Evolutionary conservation across 2,329 filamentous ascomycete genomes (phyloP).

Genomic region (Dactylonectria macrodidyma): DNA sequence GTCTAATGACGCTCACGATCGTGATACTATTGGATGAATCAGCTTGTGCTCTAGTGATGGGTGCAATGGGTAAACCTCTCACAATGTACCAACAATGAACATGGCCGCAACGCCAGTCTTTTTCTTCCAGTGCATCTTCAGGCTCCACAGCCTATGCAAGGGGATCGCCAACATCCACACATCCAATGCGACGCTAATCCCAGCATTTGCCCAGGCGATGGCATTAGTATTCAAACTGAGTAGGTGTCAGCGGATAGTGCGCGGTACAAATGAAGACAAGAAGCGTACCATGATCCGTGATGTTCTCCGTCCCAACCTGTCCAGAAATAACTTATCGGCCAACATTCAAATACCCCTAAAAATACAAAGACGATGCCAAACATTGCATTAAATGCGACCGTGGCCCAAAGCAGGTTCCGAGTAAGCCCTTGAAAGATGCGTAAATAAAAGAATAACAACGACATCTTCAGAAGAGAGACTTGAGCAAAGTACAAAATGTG

Average conservation of each 20-base stretch:
- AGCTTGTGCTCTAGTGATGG: background rate
- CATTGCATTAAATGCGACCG: slow-evolving; percentile 21
- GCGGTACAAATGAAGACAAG: background rate
- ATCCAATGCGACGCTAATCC: slow-evolving; percentile 59
- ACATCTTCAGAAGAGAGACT: slow-evolving; percentile 31
- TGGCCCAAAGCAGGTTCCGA: slow-evolving; percentile 28
- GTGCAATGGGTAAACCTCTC: slow-evolving; percentile 25
- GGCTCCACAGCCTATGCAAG: slow-evolving; percentile 52
- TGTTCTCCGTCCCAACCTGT: slow-evolving; percentile 57
- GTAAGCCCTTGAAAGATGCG: slow-evolving; percentile 30
- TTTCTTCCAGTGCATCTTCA: slow-evolving; percentile 57
- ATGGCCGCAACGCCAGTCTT: slow-evolving; percentile 60
- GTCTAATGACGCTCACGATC: slow-evolving; percentile 48
- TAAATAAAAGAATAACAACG: slow-evolving; percentile 33
- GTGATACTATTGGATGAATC: slow-evolving; percentile 43
- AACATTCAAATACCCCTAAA: slow-evolving; percentile 55
- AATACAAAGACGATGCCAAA: slow-evolving; percentile 52
- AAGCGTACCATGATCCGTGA: slow-evolving; percentile 53
- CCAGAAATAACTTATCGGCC: slow-evolving; percentile 58
- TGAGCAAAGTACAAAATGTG: slow-evolving; percentile 32
- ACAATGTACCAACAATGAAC: slow-evolving; percentile 61
- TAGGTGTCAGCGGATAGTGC: background rate
- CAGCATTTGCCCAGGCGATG: slow-evolving; percentile 59
- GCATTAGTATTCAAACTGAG: slow-evolving; percentile 53
- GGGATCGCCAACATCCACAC: slow-evolving; percentile 60